Base-by-base conservation (phyloP, 2,329 filamentous ascomycete species). In the Fonsecaea monophora region DNA sequence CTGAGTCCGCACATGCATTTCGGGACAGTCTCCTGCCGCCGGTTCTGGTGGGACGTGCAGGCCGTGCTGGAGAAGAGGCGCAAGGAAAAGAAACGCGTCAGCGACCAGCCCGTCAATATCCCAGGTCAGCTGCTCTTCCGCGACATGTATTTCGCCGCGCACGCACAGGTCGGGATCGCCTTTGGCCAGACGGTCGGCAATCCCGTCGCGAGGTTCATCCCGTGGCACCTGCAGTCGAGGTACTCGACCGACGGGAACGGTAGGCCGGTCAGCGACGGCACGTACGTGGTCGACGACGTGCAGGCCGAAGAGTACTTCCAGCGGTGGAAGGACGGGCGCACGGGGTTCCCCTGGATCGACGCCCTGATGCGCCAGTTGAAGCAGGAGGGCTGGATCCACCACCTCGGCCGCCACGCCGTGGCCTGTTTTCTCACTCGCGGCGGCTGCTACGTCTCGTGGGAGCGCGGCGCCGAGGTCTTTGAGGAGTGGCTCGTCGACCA, bases 141-240 rank as follows among this genome's bases (percentile, higher is more conserved):
- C 15, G 91, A 94, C 75, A 94, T 94, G 91, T 94, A 93, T 77
- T 93, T 94, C 72, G 90, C 86, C 13, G 90, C 90, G 0, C 90
- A 94, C 75, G 89, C 90, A 0, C 83, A 86, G 0, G 79, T 92
- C 1, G 90, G 90, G 0, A 81, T 84, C 37, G 73, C 80, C 0
- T 93, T 92, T 71, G 82, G 79, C 0, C 89, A 91, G 73, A 89
- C 89, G 0, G 80, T 85, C 57, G 85, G 85, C 40, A 94, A 94
- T 73, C 77, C 83, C 0, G 79, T 89, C 69, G 89, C 86, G 45
- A 84, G 90, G n/a, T 92, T 93, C 77, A 86, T 94, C 13, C 90
- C 90, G 3, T 94, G 91, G 91, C 90, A 92, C 74, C 79, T 94
- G 1, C 90, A 88, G 0, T 89, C 87, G 1, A 87, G 86, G 68